These are phyloP conservation scores for Boletus sp. DNA, from an alignment of 768 basidiomycete species.

Conservation along the genomic window DNA sequence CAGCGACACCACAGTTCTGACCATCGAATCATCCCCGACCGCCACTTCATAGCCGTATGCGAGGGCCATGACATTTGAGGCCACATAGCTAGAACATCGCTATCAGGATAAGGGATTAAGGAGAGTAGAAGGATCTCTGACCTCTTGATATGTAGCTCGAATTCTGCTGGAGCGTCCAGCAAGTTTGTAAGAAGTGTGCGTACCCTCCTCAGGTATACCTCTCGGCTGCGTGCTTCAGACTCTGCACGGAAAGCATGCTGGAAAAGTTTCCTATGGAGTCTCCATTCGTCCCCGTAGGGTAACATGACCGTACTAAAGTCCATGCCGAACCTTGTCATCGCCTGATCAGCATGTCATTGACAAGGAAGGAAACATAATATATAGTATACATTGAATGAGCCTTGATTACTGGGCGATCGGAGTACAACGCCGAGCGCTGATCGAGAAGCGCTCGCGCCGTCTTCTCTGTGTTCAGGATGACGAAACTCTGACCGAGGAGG, in stretches of 20 bases:
- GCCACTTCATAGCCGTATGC: conserved; percentile 25
- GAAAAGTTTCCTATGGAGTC: conserved; percentile 28
- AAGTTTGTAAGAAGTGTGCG: conserved; percentile 20
- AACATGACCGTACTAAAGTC: conserved; percentile 27
- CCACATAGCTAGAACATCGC: conserved; percentile 15
- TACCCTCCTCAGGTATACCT: conserved; percentile 19
- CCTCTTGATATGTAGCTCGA: conserved; percentile 25
- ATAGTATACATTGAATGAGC: conserved; percentile 13
- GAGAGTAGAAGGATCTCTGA: background rate
- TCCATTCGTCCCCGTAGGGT: conserved; percentile 31
- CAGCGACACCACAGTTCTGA: conserved; percentile 16
- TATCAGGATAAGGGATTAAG: background rate
- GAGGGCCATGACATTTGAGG: conserved; percentile 24
- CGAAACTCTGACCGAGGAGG: conserved; percentile 23
- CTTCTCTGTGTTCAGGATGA: conserved; percentile 30
- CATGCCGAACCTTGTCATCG: conserved; percentile 21
- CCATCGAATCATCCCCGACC: conserved; percentile 20
- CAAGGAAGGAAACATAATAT: background rate
- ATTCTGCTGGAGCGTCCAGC: conserved; percentile 22
- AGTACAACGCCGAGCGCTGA: conserved; percentile 28
- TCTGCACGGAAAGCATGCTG: conserved; percentile 27
- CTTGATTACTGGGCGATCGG: conserved; percentile 23
- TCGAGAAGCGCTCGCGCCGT: conserved; percentile 24
- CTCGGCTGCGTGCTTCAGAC: conserved; percentile 15
- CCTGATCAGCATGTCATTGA: background rate